Evolutionary conservation across 192 early-diverging fungal species (phyloP).

Genomic region (Backusella parvicylindrica): DNA sequence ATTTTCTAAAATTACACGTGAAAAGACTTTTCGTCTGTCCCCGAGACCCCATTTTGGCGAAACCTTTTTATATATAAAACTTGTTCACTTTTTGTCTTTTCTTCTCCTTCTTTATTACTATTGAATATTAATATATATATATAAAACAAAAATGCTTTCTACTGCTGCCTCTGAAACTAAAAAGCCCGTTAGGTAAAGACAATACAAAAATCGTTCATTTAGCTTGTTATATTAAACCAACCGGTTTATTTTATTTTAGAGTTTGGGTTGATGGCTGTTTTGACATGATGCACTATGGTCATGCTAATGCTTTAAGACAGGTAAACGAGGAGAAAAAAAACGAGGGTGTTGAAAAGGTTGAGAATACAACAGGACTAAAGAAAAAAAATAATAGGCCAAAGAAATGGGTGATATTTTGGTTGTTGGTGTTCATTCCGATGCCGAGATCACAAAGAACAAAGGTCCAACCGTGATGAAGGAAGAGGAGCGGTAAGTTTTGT

Average conservation of each 20-base stretch:
- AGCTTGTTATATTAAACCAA: background rate
- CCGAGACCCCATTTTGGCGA: background rate
- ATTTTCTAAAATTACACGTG: background rate
- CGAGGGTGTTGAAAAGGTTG: background rate
- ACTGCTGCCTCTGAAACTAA: background rate
- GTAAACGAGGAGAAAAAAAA: constrained; percentile 36
- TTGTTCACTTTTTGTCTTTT: background rate
- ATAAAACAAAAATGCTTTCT: background rate
- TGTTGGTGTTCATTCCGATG: constrained; percentile 95
- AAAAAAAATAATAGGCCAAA: constrained; percentile 62
- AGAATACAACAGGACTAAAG: background rate
- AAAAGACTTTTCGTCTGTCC: background rate
- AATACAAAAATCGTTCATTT: background rate
- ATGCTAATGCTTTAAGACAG: constrained; percentile 94
- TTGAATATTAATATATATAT: background rate
- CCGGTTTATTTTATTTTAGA: constrained; percentile 14
- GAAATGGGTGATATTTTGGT: constrained; percentile 93
- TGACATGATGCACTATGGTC: constrained; percentile 96
- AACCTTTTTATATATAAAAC: background rate
- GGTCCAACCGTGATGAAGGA: constrained; percentile 97
- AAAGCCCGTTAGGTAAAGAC: constrained; percentile 12
- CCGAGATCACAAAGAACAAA: constrained; percentile 89
- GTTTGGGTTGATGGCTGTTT: constrained; percentile 94
- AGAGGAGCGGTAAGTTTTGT: constrained; percentile 70
- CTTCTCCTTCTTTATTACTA: background rate